These are phyloP conservation scores for Chlamydomonas urium DNA, from an alignment of 139 green algal genomes.

Conservation along the genomic window DNA sequence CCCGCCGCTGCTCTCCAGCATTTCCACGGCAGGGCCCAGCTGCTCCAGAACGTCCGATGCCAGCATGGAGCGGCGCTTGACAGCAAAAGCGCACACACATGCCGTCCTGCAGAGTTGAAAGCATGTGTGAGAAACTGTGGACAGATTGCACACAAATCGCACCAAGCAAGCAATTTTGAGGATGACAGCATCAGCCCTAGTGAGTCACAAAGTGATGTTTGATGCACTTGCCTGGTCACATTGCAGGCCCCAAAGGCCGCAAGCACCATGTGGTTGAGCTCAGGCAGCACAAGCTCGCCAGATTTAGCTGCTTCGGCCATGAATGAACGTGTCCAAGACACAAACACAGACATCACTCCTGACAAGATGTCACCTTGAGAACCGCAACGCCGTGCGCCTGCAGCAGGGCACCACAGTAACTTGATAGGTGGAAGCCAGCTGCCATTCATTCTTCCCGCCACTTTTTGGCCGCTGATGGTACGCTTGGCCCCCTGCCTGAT, in stretches of 20 bases:
- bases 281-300: constrained; percentile 20
- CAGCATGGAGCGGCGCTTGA: constrained; percentile 26
- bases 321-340: constrained; percentile 36
- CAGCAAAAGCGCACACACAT: constrained; percentile 18
- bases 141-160: too few relatives aligned
- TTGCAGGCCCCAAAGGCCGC: constrained; percentile 35
- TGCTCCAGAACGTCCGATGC: constrained; percentile 30
- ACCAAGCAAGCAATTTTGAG: too few relatives aligned
- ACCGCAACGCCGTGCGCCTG: constrained; percentile 48
- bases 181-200: too few relatives aligned
- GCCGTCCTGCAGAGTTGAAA: constrained; percentile 26
- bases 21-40: constrained; percentile 31
- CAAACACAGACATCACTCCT: constrained; percentile 33
- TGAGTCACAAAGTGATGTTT: neutral
- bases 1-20: too few relatives aligned
- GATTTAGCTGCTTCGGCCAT: constrained; percentile 13
- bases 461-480: too few relatives aligned
- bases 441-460: too few relatives aligned
- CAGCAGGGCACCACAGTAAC: too few relatives aligned
- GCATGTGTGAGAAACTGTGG: too few relatives aligned
- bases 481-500: too few relatives aligned
- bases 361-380: constrained; percentile 65
- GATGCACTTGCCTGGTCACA: constrained; percentile 14
- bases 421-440: too few relatives aligned
- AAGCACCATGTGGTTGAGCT: constrained; percentile 44